Percentiles rank a stretch among this genome's conserved stretches.
Conservation (phyloP, 106 monocot species). For the Dendrobium nobile region DNA sequence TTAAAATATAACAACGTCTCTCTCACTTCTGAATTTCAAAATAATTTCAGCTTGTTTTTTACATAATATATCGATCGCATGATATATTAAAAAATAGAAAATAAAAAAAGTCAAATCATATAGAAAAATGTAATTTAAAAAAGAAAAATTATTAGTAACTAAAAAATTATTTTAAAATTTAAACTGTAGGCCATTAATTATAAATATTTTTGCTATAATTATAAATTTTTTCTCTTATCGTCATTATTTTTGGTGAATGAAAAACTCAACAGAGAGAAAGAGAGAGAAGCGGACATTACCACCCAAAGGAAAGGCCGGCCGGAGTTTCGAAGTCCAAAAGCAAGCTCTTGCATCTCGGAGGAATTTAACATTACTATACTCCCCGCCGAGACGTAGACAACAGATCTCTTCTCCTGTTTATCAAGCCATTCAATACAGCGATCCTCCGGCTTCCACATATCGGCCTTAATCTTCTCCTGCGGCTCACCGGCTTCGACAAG, state of each 20-base stretch:
- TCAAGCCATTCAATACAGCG: conserved; percentile 59
- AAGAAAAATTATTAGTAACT: too few species aligned
- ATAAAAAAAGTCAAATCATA: too few species aligned
- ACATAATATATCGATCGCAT: too few species aligned
- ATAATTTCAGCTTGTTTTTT: too few species aligned
- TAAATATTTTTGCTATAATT: background rate
- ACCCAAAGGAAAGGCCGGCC: conserved; percentile 72
- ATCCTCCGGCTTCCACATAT: conserved; percentile 24
- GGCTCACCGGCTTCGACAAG: conserved; percentile 17
- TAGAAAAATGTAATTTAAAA: too few species aligned
- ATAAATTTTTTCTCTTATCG: background rate
- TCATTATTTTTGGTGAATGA: background rate
- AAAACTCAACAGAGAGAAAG: too few species aligned
- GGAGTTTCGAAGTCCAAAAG: conserved; percentile 28
- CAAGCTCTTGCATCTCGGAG: conserved; percentile 60
- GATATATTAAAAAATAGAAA: too few species aligned
- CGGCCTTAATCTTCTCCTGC: conserved; percentile 14
- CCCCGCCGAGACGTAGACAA: conserved; percentile 64
- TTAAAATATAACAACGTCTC: too few species aligned
- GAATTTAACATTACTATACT: conserved; percentile 41
- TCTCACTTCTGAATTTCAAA: too few species aligned
- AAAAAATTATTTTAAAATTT: too few species aligned
- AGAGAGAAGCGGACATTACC: background rate
- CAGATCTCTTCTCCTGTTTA: conserved; percentile 25
- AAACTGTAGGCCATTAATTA: background rate